phyloP scores from a whole-genome alignment of 192 early-diverging fungal genomes.

The Chytriomyces sp. region DNA sequence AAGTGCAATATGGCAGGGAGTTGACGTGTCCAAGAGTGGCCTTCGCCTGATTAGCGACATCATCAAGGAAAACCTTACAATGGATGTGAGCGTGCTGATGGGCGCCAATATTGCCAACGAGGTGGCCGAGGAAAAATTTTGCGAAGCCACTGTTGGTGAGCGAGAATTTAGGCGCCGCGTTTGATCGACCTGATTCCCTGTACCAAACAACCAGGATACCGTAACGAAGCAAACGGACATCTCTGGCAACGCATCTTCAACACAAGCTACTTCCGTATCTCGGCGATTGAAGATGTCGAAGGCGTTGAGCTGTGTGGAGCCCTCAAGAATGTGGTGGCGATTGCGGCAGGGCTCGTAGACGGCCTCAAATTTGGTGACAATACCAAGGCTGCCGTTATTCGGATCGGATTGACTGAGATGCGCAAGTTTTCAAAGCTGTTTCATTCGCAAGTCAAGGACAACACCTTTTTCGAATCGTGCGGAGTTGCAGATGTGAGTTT shows the following conservation, averaged over 20 bases:
- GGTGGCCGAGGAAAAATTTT: conserved; percentile 91
- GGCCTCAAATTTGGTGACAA: conserved; percentile 93
- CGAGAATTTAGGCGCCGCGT: not conserved
- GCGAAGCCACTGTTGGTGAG: conserved; percentile 90
- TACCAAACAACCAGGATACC: conserved; percentile 45
- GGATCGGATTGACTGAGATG: conserved; percentile 95
- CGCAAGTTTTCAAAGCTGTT: conserved; percentile 86
- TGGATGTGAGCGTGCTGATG: conserved; percentile 81
- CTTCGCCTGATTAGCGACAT: conserved; percentile 79
- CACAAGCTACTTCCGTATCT: conserved; percentile 87
- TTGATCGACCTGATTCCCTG: not conserved
- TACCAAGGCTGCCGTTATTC: conserved; percentile 97
- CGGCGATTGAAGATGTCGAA: conserved; percentile 77
- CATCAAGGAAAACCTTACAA: conserved; percentile 75
- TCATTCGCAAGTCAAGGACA: conserved; percentile 78
- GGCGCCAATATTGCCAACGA: conserved; percentile 98
- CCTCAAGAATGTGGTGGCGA: conserved; percentile 97
- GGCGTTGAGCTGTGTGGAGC: conserved; percentile 98
- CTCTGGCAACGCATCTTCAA: conserved; percentile 82
- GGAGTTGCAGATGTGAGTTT: conserved; percentile 84
- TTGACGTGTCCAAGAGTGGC: conserved; percentile 75
- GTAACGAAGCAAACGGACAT: conserved; percentile 68
- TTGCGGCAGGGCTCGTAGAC: conserved; percentile 94
- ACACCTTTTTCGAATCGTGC: conserved; percentile 97
- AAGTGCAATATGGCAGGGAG: conserved; percentile 51